Evolutionary conservation across 257 asterid genomes (phyloP), one percentile per base, ranked within the genome.

Genomic region (Capsicum chinense): DNA sequence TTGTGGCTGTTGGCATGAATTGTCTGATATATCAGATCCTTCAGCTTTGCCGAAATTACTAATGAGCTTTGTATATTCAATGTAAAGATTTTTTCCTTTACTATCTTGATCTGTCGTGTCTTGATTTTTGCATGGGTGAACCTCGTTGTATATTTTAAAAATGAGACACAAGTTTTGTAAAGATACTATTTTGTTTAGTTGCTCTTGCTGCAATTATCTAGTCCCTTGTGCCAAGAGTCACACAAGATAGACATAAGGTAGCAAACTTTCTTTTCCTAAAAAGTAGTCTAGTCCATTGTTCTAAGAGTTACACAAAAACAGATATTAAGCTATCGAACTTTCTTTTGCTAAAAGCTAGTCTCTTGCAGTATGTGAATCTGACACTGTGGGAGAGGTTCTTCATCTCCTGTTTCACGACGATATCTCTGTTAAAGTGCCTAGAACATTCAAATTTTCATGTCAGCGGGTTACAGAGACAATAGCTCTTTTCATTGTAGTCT

Each of bases 11-110:
- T 76, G 21, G 63, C 47, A 26, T 76, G 81, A 76, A 76, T 52
- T 76, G 47, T 76, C 81, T 76, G 81, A 50, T 76, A 21, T 50
- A 13, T 76, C 81, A 52, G 81, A 52, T 52, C 62, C 63, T 76
- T 76, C 81, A 76, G 47, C 63, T 5, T 5, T 76, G 81, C 63
- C 14, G 26, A 76, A 50, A 50, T 63, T 76, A 21, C 81, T 76
- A 76, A 52, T 52, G 80, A 13, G 13, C 59, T 48, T 73, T 73
- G 42, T 73, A 73, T 26, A 71, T 71, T 71, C 79, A 47, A 48
- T 74, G 80, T 74, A 74, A 50, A 74, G 60, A 74, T 74, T 60
- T 60, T 50, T 50, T 26, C 81, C 62, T 50, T 52, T 50, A 76
- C 62, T 50, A 7, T 76, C 21, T 50, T 76, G 80, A 74, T 48